Base-by-base conservation (phyloP, 257 asterid genomes). In the Nicotiana otophora region DNA sequence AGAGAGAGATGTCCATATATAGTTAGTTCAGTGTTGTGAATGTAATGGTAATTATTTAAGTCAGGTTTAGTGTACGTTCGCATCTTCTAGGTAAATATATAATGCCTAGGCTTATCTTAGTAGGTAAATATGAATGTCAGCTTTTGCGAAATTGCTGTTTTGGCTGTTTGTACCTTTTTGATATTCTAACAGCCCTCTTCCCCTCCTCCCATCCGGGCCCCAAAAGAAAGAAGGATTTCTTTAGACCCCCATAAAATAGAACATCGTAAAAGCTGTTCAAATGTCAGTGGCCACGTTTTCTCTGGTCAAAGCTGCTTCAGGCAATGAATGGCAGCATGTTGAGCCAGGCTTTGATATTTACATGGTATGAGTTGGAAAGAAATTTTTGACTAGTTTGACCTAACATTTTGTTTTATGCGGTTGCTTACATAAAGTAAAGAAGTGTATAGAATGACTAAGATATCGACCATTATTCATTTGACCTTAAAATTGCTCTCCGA, bases 11-110 rank as follows among this genome's bases (percentile, higher is more conserved):
- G 62, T 9, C 26, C 80, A 74, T 74, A 26, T 74, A 36, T 74
- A 48, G 80, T 48, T 48, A 74, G 80, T 15, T 51, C 80, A 75
- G 80, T 48, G 63, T 75, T 75, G 80, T 75, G 46, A 51, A 75
- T 75, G 80, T 75, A 26, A 74, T 26, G 42, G 62, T 74, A 51
- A 74, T 26, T 48, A 34, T 48, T 46, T 16, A 46, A 54, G 46
- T 75, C 80, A 75, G 80, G 26, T 75, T 36, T 74, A 74, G 80
- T 26, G 62, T 48, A 48, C 80, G n/a, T 46, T 74, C 62, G 3
- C 23, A 75, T 51, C 46, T 75, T 75, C 80, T 75, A 75, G 80
- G 80, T 75, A 75, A 75, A 26, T 75, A 75, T 75, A 15, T 51
- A 11, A 75, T 75, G 80, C 80, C 80, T 75, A 48, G 80, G 42